Conservation (phyloP, 768 basidiomycete species). For the Hericium erinaceus region DNA sequence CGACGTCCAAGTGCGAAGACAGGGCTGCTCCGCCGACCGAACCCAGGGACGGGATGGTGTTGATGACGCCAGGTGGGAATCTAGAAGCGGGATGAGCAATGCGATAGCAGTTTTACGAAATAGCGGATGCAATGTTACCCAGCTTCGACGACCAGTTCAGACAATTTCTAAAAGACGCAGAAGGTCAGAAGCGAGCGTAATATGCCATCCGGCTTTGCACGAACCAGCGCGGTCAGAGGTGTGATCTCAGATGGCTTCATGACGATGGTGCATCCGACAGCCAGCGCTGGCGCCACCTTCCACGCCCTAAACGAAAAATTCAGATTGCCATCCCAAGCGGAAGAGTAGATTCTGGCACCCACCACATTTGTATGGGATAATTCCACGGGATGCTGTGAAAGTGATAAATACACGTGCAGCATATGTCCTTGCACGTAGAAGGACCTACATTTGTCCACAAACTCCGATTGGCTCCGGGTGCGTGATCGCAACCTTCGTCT, state of each 20-base stretch:
- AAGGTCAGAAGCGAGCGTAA: neutral
- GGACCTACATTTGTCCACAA: constrained; percentile 76
- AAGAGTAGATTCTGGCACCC: constrained; percentile 6
- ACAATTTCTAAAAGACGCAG: constrained; percentile 51
- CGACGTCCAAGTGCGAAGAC: constrained; percentile 72
- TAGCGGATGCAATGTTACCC: constrained; percentile 39
- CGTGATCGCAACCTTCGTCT: constrained; percentile 76
- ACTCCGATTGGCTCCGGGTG: constrained; percentile 90
- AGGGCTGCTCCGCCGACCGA: constrained; percentile 79
- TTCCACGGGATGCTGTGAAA: constrained; percentile 79
- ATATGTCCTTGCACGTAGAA: constrained; percentile 3
- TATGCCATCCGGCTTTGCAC: neutral
- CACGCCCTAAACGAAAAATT: constrained; percentile 44
- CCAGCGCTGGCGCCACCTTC: constrained; percentile 91
- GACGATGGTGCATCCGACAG: constrained; percentile 86
- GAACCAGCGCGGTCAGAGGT: constrained; percentile 72
- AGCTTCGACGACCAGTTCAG: constrained; percentile 73
- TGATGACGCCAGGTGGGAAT: constrained; percentile 87
- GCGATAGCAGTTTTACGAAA: neutral
- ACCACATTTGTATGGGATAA: constrained; percentile 86
- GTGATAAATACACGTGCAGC: neutral
- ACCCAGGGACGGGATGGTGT: constrained; percentile 80
- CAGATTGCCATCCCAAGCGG: neutral
- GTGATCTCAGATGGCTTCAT: constrained; percentile 92
- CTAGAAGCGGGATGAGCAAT: constrained; percentile 26